Evolutionary conservation across 305 asterid genomes (phyloP), one percentile per base, ranked within the genome.

Genomic region (Fraxinus dipetala): DNA sequence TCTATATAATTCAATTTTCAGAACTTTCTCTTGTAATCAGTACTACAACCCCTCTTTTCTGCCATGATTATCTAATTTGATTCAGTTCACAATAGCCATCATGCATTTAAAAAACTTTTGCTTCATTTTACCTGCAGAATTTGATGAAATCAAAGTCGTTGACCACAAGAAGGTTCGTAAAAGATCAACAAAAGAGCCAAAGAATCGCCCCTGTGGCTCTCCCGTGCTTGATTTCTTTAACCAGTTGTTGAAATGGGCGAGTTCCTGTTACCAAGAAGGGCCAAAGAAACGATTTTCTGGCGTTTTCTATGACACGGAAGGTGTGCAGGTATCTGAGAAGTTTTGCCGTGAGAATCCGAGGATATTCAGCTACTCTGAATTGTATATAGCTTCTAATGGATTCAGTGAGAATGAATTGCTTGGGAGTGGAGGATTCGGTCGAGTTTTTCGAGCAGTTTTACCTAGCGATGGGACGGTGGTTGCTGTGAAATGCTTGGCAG

Each of bases 361-460:
- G 78, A 89, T 89, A 0, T 96, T 94, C 84, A 91, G 97, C 90
- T 96, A 92, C 78, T 86, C 98, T 1, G 99, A 96, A 93, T 95
- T 96, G 1, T 96, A 90, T 81, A 84, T 96, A 7, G 99, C 94
- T 78, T 89, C 98, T 0, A 89, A 89, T n/a, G 99, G 97, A 1
- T 96, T 96, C 82, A 84, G 86, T 76, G 85, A 84, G 20, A 82
- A 85, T 5, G 89, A 88, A 75, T 34, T 94, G 6, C 91, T 96
- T 28, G 99, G 99, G 2, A 91, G 95, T 81, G 99, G 99, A 1
- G 99, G 98, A 0, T 96, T 94, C 61, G 99, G 99, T 59, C 78
- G 89, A 72, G 99, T 96, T 26, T 94, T 89, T 87, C 73, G 92
- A 10, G 97, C 98, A 2, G 85, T 92, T 79, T 91, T 96, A 4